These are phyloP conservation scores for Candida silvatica DNA, from an alignment of 805 yeast species.

Conservation along the genomic window DNA sequence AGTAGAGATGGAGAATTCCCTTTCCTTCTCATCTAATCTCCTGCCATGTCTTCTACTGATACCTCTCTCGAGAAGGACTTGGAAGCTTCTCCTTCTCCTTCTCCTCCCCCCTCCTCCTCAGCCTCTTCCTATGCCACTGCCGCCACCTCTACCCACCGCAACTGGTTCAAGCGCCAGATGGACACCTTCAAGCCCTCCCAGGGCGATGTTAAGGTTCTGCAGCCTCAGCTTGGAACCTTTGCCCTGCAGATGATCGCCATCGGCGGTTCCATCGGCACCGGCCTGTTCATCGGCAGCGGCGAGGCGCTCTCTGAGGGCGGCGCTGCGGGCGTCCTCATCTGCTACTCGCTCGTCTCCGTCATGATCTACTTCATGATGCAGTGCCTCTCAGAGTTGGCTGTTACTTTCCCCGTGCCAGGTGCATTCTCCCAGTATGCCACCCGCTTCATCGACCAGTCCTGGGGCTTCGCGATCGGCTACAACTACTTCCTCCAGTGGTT, in stretches of 20 bases:
- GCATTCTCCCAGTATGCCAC: slow-evolving; percentile 56
- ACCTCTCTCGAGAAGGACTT: no score
- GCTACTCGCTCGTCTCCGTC: slow-evolving; percentile 43
- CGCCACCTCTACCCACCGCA: neutral
- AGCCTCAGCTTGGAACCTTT: slow-evolving; percentile 20
- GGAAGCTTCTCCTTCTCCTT: no score
- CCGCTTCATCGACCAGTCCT: slow-evolving; percentile 50
- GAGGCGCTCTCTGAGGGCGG: slow-evolving; percentile 52
- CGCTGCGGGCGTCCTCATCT: slow-evolving; percentile 54
- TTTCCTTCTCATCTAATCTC: no score
- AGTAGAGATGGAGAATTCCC: no score
- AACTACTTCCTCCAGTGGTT: slow-evolving; percentile 47
- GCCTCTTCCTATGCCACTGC: slow-evolving; percentile 1
- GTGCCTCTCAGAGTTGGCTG: slow-evolving; percentile 53
- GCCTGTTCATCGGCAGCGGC: slow-evolving; percentile 61
- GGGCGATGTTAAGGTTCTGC: slow-evolving; percentile 13
- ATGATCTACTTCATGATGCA: slow-evolving; percentile 53
- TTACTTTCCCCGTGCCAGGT: slow-evolving; percentile 56
- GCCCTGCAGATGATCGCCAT: slow-evolving; percentile 62
- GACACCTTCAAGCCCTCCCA: slow-evolving; percentile 21
- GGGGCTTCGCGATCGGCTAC: slow-evolving; percentile 58
- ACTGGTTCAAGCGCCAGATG: slow-evolving; percentile 9
- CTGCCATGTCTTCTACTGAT: no score
- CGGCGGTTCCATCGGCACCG: slow-evolving; percentile 64
- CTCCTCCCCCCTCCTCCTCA: no score